These are phyloP conservation scores for Candolleomyces eurysporus DNA, from an alignment of 768 basidiomycete species.

Conservation along the genomic window DNA sequence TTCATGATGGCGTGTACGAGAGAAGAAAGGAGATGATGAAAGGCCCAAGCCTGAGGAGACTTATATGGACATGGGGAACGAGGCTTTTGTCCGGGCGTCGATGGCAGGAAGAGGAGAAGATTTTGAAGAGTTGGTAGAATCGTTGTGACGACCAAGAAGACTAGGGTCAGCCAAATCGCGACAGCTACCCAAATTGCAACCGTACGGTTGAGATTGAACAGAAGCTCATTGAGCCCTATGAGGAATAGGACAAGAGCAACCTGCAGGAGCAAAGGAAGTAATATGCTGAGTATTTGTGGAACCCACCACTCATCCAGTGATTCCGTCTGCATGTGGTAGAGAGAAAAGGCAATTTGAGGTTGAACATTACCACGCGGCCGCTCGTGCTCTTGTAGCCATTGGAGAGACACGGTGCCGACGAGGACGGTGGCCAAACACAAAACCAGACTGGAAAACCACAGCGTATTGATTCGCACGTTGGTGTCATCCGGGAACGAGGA, in stretches of 20 bases:
- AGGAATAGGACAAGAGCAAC: constrained; percentile 28
- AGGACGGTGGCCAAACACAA: constrained; percentile 16
- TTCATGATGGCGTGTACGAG: background rate
- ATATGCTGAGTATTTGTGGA: constrained; percentile 21
- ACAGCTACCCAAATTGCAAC: constrained; percentile 20
- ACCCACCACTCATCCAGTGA: constrained; percentile 28
- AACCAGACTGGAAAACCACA: constrained; percentile 19
- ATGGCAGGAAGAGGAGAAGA: background rate
- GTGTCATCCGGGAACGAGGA: background rate
- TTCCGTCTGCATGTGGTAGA: constrained; percentile 27
- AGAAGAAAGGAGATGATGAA: constrained; percentile 5
- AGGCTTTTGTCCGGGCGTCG: background rate
- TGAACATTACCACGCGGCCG: constrained; percentile 4
- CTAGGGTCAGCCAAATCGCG: constrained; percentile 18
- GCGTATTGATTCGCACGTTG: constrained; percentile 11
- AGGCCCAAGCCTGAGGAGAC: constrained; percentile 8
- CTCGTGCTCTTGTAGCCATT: constrained; percentile 21
- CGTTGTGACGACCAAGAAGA: constrained; percentile 20
- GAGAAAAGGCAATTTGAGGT: constrained; percentile 10
- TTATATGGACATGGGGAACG: constrained; percentile 9
- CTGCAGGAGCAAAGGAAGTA: constrained; percentile 30
- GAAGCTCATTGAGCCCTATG: constrained; percentile 23
- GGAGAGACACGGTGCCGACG: constrained; percentile 17
- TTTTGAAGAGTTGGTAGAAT: constrained; percentile 21
- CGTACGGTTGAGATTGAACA: constrained; percentile 20